Percentiles rank a stretch among this genome's conserved stretches.
These are phyloP conservation scores for Salix viminalis DNA, from an alignment of 345 rosid species.

Conservation along the genomic window DNA sequence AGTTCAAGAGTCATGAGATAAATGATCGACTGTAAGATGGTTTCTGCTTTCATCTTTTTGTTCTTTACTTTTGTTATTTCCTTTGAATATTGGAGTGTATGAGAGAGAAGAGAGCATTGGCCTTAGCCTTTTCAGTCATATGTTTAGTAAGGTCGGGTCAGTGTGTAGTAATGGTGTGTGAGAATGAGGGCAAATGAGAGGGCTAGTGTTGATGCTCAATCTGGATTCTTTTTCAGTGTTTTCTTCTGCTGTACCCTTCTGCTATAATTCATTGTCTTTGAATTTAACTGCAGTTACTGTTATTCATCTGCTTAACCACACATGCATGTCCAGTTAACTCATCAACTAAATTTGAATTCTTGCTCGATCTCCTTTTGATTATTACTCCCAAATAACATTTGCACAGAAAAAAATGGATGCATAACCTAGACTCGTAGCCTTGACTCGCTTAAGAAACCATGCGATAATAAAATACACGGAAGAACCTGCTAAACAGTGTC, in stretches of 20 bases:
- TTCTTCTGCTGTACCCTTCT: slow-evolving; percentile 20
- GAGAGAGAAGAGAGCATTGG: slow-evolving; percentile 41
- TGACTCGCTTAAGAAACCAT: not conserved
- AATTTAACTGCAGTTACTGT: slow-evolving; percentile 28
- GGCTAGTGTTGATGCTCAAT: slow-evolving; percentile 55
- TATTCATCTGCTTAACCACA: slow-evolving; percentile 10
- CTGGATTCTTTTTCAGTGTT: slow-evolving; percentile 40
- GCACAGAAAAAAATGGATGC: not conserved
- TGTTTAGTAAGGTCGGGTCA: slow-evolving; percentile 25
- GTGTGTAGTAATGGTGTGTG: slow-evolving; percentile 8
- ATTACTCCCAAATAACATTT: not conserved
- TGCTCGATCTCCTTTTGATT: not conserved
- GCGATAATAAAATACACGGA: not conserved
- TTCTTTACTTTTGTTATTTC: not conserved
- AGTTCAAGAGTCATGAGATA: slow-evolving; percentile 1
- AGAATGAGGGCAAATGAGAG: not conserved
- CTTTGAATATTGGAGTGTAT: slow-evolving; percentile 12
- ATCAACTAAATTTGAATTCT: not conserved
- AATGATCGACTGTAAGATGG: not conserved
- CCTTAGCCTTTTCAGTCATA: slow-evolving; percentile 40
- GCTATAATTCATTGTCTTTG: slow-evolving; percentile 21
- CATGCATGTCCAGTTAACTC: not conserved
- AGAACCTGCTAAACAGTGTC: not conserved
- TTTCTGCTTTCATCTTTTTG: slow-evolving; percentile 5
- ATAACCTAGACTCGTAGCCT: not conserved